A percentile compares a stretch with the other conserved stretches of the same genome.
Conservation (phyloP, 1,284 basidiomycete species). For the Moniliella sp. region DNA sequence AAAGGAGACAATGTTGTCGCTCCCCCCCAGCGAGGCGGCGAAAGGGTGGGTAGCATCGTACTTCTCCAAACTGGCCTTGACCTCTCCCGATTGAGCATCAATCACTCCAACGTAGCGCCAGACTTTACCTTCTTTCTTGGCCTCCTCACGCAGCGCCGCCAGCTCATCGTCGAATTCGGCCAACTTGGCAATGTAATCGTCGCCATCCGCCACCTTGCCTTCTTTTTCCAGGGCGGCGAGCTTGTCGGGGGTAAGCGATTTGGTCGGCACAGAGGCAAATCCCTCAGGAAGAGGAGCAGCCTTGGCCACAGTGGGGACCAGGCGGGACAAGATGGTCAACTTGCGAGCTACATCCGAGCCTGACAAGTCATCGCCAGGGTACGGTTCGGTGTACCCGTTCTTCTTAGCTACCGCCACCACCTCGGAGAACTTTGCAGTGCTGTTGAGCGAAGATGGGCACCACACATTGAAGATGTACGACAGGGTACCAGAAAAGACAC, state of each 20-base stretch:
- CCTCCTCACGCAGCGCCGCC: slow-evolving; percentile 52
- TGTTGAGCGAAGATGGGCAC: slow-evolving; percentile 3
- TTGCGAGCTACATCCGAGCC: slow-evolving; percentile 93
- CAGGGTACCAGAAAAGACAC: slow-evolving; percentile 78
- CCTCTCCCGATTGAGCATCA: slow-evolving; percentile 50
- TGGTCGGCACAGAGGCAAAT: slow-evolving; percentile 58
- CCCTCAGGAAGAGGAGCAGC: slow-evolving; percentile 42
- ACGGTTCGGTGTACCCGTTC: slow-evolving; percentile 90
- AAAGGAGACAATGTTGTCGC: slow-evolving; percentile 95
- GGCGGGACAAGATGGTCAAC: slow-evolving; percentile 71
- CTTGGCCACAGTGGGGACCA: slow-evolving; percentile 10
- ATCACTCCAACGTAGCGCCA: slow-evolving; percentile 84
- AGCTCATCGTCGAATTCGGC: slow-evolving; percentile 67
- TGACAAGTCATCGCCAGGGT: slow-evolving; percentile 84
- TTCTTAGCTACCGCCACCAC: slow-evolving; percentile 71
- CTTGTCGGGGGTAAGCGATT: slow-evolving; percentile 60
- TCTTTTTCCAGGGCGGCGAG: slow-evolving; percentile 43
- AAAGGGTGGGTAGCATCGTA: slow-evolving; percentile 76
- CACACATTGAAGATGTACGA: slow-evolving; percentile 99
- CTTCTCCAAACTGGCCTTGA: slow-evolving; percentile 73
- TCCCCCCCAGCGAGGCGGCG: slow-evolving; percentile 76
- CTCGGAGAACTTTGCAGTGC: slow-evolving; percentile 49
- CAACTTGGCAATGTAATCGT: slow-evolving; percentile 50
- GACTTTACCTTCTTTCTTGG: slow-evolving; percentile 55
- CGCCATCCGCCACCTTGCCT: slow-evolving; percentile 7